Conservation (phyloP, 2,329 filamentous ascomycete species). For the Mariannaea elegans region DNA sequence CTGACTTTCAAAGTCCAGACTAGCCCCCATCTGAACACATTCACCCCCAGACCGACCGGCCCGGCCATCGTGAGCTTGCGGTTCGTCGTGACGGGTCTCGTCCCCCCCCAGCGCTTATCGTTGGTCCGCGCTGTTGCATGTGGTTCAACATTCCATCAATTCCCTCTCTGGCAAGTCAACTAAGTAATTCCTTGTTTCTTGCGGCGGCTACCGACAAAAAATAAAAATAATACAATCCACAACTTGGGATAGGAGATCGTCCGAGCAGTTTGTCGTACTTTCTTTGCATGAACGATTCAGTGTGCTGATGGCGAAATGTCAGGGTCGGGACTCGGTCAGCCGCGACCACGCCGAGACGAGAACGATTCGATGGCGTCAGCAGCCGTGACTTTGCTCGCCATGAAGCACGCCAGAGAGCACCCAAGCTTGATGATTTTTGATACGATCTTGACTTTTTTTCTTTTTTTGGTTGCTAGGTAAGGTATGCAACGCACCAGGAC, state of each 20-base stretch:
- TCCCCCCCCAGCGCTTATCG: conserved; percentile 11
- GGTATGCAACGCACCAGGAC: too few species aligned
- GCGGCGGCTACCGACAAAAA: conserved; percentile 18
- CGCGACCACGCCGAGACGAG: not conserved
- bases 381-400: conserved; percentile 28
- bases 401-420: conserved; percentile 18
- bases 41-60: conserved; percentile 3
- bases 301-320: conserved; percentile 32
- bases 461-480: too few species aligned
- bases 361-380: conserved; percentile 33
- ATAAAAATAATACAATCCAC: not conserved
- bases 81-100: conserved; percentile 4
- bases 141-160: conserved; percentile 1
- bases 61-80: not conserved
- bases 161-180: not conserved
- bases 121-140: not conserved
- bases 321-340: conserved; percentile 5
- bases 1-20: too few species aligned
- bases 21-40: not conserved
- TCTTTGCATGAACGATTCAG: conserved; percentile 14
- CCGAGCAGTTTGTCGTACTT: conserved; percentile 2
- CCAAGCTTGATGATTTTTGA: not conserved
- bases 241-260: conserved; percentile 5
- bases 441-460: not conserved
- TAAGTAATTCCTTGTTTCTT: conserved; percentile 5